phyloP scores from a whole-genome alignment of 495 filamentous ascomycete genomes.

The Elasticomyces elasticus region DNA sequence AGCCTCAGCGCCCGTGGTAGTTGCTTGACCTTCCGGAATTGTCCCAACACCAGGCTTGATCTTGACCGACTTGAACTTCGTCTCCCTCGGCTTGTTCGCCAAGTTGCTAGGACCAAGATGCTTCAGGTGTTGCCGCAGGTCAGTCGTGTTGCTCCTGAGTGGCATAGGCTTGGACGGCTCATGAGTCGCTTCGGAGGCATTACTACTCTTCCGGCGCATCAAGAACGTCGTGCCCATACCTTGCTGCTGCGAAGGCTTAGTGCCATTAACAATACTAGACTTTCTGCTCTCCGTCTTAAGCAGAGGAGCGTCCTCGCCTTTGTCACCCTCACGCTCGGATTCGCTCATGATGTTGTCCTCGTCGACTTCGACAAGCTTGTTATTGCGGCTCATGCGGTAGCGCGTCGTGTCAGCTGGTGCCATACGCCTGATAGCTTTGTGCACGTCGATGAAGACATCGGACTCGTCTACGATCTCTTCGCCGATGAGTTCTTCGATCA shows the following conservation, averaged over 20 bases:
- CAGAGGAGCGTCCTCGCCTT: slow-evolving; percentile 17
- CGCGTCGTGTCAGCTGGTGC: slow-evolving; percentile 54
- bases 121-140: slow-evolving; percentile 74
- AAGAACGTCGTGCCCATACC: slow-evolving; percentile 36
- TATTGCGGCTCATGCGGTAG: slow-evolving; percentile 48
- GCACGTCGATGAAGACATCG: slow-evolving; percentile 91
- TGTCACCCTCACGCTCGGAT: slow-evolving; percentile 12
- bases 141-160: slow-evolving; percentile 37
- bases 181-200: slow-evolving; percentile 17
- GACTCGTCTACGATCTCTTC: slow-evolving; percentile 78
- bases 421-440: slow-evolving; percentile 86
- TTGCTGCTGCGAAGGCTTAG: not conserved
- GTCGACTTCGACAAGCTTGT: slow-evolving; percentile 22
- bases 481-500: slow-evolving; percentile 96
- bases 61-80: slow-evolving; percentile 81
- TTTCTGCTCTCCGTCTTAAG: slow-evolving; percentile 29
- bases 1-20: slow-evolving; percentile 2
- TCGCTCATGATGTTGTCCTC: slow-evolving; percentile 6
- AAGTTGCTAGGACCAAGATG: slow-evolving; percentile 88
- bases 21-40: slow-evolving; percentile 23
- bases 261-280: slow-evolving; percentile 9
- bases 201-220: slow-evolving; percentile 35
- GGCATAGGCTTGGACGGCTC: slow-evolving; percentile 9
- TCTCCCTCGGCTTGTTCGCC: slow-evolving; percentile 70
- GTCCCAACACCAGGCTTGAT: slow-evolving; percentile 58